phyloP scores from a whole-genome alignment of 1,284 basidiomycete species.

The Heliocybe sulcata region DNA sequence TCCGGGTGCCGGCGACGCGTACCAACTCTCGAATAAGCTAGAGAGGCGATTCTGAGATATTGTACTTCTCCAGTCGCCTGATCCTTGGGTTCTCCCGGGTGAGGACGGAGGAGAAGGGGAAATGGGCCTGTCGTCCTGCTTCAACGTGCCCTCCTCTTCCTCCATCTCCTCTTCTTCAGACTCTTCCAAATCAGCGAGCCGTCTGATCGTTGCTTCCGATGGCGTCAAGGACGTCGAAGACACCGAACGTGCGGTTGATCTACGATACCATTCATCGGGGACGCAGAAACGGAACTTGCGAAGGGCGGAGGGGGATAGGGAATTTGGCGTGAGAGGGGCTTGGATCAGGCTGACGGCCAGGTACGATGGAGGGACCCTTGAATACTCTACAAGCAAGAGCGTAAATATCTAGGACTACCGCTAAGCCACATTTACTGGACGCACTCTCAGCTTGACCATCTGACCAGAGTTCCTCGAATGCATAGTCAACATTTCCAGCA shows the following conservation, averaged over 20 bases:
- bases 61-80: conserved; percentile 38
- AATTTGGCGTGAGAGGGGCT: conserved; percentile 28
- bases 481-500: conserved; percentile 56
- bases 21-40: conserved; percentile 58
- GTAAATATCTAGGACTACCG: not conserved
- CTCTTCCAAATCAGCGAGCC: conserved; percentile 43
- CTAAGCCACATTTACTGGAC: conserved; percentile 13
- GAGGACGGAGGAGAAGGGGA: conserved; percentile 15
- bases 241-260: conserved; percentile 47
- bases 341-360: conserved; percentile 31
- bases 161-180: conserved; percentile 42
- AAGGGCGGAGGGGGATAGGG: conserved; percentile 29
- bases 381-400: conserved; percentile 25
- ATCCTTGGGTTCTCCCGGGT: conserved; percentile 13
- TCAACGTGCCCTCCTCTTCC: conserved; percentile 57
- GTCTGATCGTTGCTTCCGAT: conserved; percentile 42
- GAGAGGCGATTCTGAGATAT: conserved; percentile 55
- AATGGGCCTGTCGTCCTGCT: conserved; percentile 26
- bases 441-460: conserved; percentile 42
- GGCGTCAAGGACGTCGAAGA: conserved; percentile 39
- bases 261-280: conserved; percentile 75
- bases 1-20: conserved; percentile 30
- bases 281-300: conserved; percentile 55
- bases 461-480: conserved; percentile 57
- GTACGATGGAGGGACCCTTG: conserved; percentile 29